Conservation (phyloP, 805 yeast species). For the Starmerella apicola region DNA sequence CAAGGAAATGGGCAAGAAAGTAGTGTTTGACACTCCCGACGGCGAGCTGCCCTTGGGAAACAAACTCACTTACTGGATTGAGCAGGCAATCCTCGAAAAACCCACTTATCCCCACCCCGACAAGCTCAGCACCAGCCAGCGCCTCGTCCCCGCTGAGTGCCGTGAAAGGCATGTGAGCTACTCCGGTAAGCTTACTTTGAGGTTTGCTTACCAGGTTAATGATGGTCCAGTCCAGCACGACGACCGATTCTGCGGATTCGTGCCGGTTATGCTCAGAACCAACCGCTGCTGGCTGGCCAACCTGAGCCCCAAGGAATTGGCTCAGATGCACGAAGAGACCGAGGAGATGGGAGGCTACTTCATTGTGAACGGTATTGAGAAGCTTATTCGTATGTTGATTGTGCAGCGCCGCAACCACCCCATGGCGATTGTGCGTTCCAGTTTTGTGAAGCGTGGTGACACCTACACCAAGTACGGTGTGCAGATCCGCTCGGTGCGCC, state of each 20-base stretch:
- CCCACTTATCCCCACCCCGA: constrained; percentile 69
- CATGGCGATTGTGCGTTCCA: constrained; percentile 92
- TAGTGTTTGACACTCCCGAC: constrained; percentile 72
- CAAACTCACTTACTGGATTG: constrained; percentile 71
- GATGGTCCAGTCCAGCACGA: constrained; percentile 72
- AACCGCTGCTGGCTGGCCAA: constrained; percentile 86
- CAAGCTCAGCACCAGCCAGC: constrained; percentile 62
- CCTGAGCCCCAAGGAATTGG: constrained; percentile 70
- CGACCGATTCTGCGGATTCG: constrained; percentile 77
- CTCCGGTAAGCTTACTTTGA: constrained; percentile 63
- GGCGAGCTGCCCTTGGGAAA: constrained; percentile 58
- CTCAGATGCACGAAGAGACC: constrained; percentile 69
- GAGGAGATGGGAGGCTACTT: constrained; percentile 97
- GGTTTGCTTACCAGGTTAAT: constrained; percentile 76
- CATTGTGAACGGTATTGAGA: constrained; percentile 92
- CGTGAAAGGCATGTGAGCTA: constrained; percentile 83
- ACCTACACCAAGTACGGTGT: constrained; percentile 81
- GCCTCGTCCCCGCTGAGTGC: constrained; percentile 72
- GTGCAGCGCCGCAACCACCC: constrained; percentile 97
- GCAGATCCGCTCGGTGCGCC: constrained; percentile 86
- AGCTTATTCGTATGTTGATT: constrained; percentile 89
- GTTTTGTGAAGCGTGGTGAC: constrained; percentile 88
- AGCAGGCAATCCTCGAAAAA: constrained; percentile 72
- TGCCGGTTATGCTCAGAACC: constrained; percentile 83
- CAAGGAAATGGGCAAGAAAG: constrained; percentile 74